Evolutionary conservation across 495 filamentous ascomycete species (phyloP), one percentile per base, ranked within the genome.

Genomic region (Wilcoxina mikolae): DNA sequence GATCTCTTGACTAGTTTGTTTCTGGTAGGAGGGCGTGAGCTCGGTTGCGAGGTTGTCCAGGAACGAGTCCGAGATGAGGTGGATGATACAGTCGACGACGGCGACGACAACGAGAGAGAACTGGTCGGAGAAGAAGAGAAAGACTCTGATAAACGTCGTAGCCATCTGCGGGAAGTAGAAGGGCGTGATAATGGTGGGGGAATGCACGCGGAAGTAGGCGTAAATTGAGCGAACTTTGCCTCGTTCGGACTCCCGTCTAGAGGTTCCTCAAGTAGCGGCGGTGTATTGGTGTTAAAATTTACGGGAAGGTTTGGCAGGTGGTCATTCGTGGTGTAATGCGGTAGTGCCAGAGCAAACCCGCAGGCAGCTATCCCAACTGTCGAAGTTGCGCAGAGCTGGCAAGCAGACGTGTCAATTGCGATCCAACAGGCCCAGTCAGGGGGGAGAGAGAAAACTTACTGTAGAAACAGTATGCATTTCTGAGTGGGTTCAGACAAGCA

Each of bases 1-100:
- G 79, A 73, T 53, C 90, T 80, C 70, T 95, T 96, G 27, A 95
- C 81, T 23, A 95, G 72, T 69, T 93, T 95, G 69, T 95, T 95
- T 15, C 63, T 56, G 28, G 62, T 66, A 12, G 59, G 59, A 38
- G 62, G 62, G 46, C 62, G 63, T 26, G 62, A 62, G 48, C 49
- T 62, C 17, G 61, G 43, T 17, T 56, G 61, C 12, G 56, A 56
- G 23, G 51, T 53, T 18, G 63, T 53, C 27, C 50, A 46, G 24
- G 63, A 65, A 20, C 53, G 54, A 18, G 59, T 58, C 11, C 56
- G 65, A 18, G 63, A 65, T n/a, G 53, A 50, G 24, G 50, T 53
- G 26, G 56, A 57, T 15, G 58, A 61, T 20, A 60, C 51, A 20
- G 58, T 55, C 23, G 28, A 15, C 25, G 57, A 56, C 9, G 58